Percentiles rank a stretch among this genome's conserved stretches.
These are phyloP conservation scores for Saussurea involucrata DNA, from an alignment of 129 eudicot species.

Conservation along the genomic window DNA sequence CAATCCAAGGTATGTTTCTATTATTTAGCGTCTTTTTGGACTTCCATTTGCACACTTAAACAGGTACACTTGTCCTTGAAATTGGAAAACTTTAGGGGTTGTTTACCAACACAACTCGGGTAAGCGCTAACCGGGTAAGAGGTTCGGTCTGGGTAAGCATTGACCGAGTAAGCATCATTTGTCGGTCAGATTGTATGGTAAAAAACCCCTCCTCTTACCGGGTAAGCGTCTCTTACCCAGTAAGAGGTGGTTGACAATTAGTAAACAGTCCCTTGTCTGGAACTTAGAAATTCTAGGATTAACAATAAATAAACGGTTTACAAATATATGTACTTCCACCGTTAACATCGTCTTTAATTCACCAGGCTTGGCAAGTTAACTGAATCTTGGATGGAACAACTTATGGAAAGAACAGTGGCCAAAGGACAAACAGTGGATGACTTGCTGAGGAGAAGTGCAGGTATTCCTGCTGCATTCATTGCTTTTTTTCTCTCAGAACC, in stretches of 20 bases:
- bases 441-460: slow-evolving; percentile 96
- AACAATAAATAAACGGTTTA: background rate
- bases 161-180: background rate
- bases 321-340: background rate
- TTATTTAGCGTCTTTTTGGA: background rate
- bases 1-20: slow-evolving; percentile 61
- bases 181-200: background rate
- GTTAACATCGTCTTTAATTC: slow-evolving; percentile 9
- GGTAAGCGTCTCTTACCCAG: background rate
- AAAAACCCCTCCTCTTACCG: background rate
- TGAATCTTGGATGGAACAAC: slow-evolving; percentile 97
- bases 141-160: background rate
- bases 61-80: background rate
- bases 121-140: background rate
- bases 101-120: background rate
- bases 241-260: background rate
- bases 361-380: slow-evolving; percentile 78
- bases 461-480: slow-evolving; percentile 96
- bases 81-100: background rate
- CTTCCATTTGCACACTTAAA: background rate
- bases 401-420: slow-evolving; percentile 87
- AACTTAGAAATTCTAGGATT: background rate
- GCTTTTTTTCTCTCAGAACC: slow-evolving; percentile 97
- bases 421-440: slow-evolving; percentile 98
- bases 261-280: background rate